Evolutionary conservation across 352 stramenopile genomes (phyloP), one percentile per base, ranked within the genome.

Genomic region (Globisporangium irregulare): DNA sequence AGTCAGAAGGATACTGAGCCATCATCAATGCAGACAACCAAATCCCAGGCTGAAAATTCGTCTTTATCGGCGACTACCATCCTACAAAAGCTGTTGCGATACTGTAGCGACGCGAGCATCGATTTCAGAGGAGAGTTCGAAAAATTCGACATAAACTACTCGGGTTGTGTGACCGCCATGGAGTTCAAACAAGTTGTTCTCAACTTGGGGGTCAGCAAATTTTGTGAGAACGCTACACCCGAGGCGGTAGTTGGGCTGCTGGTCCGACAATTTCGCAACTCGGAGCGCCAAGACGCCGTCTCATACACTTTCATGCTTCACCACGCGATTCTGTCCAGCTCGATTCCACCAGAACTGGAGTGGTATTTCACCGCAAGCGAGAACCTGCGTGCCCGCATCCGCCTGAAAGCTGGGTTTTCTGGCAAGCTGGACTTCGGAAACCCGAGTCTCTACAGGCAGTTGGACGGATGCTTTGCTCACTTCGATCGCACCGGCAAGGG

Each of bases 391-490:
- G 64, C 69, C 43, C 75, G 76, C 8, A 80, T 87, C 66, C 72
- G 81, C 12, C 62, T 59, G 5, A 81, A 80, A 55, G 70, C 72
- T 10, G 72, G 70, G 4, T 55, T 87, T 34, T 46, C 62, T 1
- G 68, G 71, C 1, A 77, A 77, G 53, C 77, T 87, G 6, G 63
- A 81, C n/a, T 55, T 67, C 24, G 62, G 58, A 1, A 55, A 77
- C 51, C n/a, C 62, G 3, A 43, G 22, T 1, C 64, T 74, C 6
- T 89, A 82, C 61, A 48, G 27, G 7, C 71, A 29, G 15, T 60
- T 94, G n/a, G 75, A 89, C 59, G 48, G 64, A 20, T 76, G 75
- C 25, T 94, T 94, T 64, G 70, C 46, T 12, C 87, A 93, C 59
- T 94, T 94, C 54, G 83, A 94, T 54, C 82, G 72, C 20, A 67